A percentile compares a stretch with the other conserved stretches of the same genome.
Evolutionary conservation across 176 grass and related monocot species (phyloP).

Genomic region (Paspalum vaginatum): DNA sequence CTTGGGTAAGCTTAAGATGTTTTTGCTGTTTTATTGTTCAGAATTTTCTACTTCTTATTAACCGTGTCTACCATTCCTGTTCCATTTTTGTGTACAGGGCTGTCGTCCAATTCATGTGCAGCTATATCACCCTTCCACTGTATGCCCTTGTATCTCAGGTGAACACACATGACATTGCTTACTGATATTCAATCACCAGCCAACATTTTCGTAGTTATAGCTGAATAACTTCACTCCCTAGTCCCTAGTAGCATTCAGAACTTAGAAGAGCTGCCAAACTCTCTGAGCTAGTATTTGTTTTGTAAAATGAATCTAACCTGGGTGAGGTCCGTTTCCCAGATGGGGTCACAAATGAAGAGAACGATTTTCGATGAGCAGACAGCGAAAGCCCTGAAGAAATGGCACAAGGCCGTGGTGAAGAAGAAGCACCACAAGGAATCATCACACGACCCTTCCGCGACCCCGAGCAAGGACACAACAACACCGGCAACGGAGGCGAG

Average conservation of each 20-base stretch:
- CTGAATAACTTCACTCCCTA: not conserved
- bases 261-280: not conserved
- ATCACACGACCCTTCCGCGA: constrained; percentile 17
- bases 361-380: constrained; percentile 87
- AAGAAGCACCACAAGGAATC: constrained; percentile 46
- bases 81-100: constrained; percentile 48
- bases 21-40: not conserved
- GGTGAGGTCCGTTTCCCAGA: constrained; percentile 45
- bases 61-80: not conserved
- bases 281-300: not conserved
- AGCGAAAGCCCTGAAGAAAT: constrained; percentile 74
- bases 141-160: constrained; percentile 96
- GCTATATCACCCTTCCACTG: constrained; percentile 90
- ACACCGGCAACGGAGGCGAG: constrained; percentile 5
- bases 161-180: not conserved
- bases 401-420: constrained; percentile 63
- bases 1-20: constrained; percentile 55
- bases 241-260: not conserved
- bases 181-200: constrained; percentile 15
- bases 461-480: constrained; percentile 33
- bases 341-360: constrained; percentile 88
- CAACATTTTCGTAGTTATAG: not conserved
- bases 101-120: constrained; percentile 71
- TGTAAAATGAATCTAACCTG: not conserved
- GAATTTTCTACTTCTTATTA: not conserved